phyloP scores from a whole-genome alignment of 768 basidiomycete genomes.

The Amanita fuliginea region DNA sequence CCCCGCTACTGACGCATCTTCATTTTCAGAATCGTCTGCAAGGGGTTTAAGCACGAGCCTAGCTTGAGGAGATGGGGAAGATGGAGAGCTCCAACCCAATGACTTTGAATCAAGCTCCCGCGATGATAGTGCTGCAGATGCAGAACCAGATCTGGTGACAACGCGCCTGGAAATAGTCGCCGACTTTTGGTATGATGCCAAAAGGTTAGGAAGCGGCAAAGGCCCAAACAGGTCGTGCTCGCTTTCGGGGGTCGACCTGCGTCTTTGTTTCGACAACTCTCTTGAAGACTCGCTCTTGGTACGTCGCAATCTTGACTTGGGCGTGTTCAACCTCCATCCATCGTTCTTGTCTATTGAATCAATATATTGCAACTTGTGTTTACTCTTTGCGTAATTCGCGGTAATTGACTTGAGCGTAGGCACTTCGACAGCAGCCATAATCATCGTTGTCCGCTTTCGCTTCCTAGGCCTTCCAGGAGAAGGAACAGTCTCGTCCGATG shows the following conservation, averaged over 20 bases:
- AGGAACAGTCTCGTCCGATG: not conserved
- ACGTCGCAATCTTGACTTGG: not conserved
- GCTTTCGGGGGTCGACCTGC: not conserved
- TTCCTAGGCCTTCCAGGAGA: not conserved
- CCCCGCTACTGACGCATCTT: not conserved
- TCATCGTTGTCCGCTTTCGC: slow-evolving; percentile 5
- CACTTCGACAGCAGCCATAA: slow-evolving; percentile 16
- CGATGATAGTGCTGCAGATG: not conserved
- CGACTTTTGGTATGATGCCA: not conserved
- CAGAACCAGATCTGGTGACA: not conserved
- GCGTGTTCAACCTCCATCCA: not conserved
- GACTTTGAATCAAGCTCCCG: not conserved
- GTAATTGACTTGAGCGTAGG: slow-evolving; percentile 2
- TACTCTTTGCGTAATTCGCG: not conserved
- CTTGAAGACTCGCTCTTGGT: not conserved
- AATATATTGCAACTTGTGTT: not conserved
- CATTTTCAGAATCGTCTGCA: not conserved
- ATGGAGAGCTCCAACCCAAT: not conserved
- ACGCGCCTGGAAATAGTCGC: not conserved
- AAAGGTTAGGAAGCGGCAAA: not conserved
- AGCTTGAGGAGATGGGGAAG: not conserved
- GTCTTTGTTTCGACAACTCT: not conserved
- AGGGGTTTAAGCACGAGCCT: not conserved
- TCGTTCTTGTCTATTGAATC: not conserved
- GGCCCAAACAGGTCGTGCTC: not conserved